Conservation (phyloP, 768 basidiomycete species). For the Leccinum arenicola region DNA sequence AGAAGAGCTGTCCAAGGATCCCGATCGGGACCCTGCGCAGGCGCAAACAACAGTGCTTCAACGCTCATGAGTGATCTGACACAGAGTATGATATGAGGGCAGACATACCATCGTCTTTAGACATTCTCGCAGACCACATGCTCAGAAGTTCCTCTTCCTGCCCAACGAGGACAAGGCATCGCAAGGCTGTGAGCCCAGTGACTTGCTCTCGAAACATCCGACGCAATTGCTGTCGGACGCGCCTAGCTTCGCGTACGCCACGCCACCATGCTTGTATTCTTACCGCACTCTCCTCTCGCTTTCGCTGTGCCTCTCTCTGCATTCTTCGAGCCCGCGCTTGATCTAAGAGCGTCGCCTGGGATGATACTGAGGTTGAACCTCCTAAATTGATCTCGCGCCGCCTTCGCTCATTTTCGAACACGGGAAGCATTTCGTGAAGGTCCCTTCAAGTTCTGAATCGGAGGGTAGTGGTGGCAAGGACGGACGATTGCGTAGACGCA, state of each 20-base stretch:
- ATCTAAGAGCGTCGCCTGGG: slow-evolving; percentile 56
- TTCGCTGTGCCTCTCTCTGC: slow-evolving; percentile 55
- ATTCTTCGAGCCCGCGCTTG: slow-evolving; percentile 58
- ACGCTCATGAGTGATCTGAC: slow-evolving; percentile 3
- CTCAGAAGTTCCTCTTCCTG: slow-evolving; percentile 32
- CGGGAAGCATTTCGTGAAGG: slow-evolving; percentile 33
- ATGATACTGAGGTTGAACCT: slow-evolving; percentile 50
- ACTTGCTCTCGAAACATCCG: slow-evolving; percentile 51
- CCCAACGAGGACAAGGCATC: slow-evolving; percentile 65
- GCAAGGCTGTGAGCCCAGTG: slow-evolving; percentile 51
- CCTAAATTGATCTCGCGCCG: slow-evolving; percentile 76
- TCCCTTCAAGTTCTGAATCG: not conserved
- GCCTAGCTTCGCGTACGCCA: slow-evolving; percentile 41
- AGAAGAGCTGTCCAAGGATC: slow-evolving; percentile 64
- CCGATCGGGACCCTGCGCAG: slow-evolving; percentile 35
- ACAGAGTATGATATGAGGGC: not conserved
- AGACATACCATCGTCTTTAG: slow-evolving; percentile 20
- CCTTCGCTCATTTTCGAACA: slow-evolving; percentile 50
- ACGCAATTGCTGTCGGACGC: slow-evolving; percentile 45
- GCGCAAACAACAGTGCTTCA: slow-evolving; percentile 41
- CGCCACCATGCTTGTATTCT: slow-evolving; percentile 73
- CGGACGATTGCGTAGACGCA: not conserved
- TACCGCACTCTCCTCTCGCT: slow-evolving; percentile 54
- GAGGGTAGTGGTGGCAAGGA: not conserved
- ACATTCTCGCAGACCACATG: slow-evolving; percentile 31